These are phyloP conservation scores for Ilex asprella DNA, from an alignment of 257 asterid species.

Conservation along the genomic window DNA sequence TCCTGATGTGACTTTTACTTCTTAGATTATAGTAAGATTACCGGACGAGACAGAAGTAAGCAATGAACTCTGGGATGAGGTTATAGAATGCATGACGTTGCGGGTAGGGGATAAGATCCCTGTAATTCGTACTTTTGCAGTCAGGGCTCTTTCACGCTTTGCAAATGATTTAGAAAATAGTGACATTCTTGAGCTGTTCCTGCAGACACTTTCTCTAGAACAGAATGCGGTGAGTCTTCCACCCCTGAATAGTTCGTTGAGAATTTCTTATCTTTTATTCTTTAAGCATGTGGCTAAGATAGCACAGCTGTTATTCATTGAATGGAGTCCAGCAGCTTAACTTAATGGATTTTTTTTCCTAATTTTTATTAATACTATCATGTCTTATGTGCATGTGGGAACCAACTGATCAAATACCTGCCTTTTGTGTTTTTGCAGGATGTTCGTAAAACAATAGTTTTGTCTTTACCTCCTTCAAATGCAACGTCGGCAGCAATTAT, in stretches of 20 bases:
- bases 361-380: not conserved
- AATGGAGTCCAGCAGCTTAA: constrained; percentile 1
- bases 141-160: constrained; percentile 87
- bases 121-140: constrained; percentile 72
- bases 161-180: constrained; percentile 65
- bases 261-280: no score
- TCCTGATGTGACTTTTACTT: not conserved
- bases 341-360: not conserved
- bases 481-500: constrained; percentile 52
- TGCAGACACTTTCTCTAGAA: constrained; percentile 65
- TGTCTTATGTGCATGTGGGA: not conserved
- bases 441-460: constrained; percentile 73
- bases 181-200: constrained; percentile 70
- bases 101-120: constrained; percentile 75
- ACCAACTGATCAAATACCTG: not conserved
- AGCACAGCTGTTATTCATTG: no score
- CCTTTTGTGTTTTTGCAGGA: constrained; percentile 42
- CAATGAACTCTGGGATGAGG: constrained; percentile 88
- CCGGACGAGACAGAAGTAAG: constrained; percentile 96
- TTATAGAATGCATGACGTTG: constrained; percentile 67
- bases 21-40: constrained; percentile 79
- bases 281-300: no score
- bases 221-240: constrained; percentile 54
- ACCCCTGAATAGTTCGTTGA: not conserved
- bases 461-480: constrained; percentile 83